These are phyloP conservation scores for Colletotrichum musae DNA, from an alignment of 2,329 filamentous ascomycete genomes.

Conservation along the genomic window DNA sequence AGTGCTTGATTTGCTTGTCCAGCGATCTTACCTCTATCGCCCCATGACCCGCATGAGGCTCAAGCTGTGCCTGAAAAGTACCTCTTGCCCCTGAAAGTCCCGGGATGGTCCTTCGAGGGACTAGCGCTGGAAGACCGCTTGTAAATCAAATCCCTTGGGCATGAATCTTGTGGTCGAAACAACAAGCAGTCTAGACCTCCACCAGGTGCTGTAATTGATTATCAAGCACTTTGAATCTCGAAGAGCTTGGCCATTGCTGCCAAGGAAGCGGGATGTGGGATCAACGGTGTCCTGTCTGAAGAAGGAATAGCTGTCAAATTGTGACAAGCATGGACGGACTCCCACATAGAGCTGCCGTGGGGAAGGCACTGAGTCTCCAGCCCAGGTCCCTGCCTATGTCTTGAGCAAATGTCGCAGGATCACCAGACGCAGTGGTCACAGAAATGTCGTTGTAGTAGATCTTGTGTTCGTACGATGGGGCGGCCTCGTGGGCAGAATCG, in stretches of 20 bases:
- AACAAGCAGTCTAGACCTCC: neutral
- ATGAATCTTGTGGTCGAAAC: neutral
- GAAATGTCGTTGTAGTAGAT: neutral
- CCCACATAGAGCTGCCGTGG: neutral
- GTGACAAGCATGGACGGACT: conserved; percentile 14
- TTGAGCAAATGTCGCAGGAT: conserved; percentile 6
- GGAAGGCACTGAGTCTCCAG: neutral
- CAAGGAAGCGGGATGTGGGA: conserved; percentile 19
- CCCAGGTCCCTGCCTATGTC: neutral
- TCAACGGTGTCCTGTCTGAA: conserved; percentile 5
- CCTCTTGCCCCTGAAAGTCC: neutral
- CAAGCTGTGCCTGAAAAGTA: neutral
- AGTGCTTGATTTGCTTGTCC: neutral
- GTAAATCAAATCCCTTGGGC: neutral
- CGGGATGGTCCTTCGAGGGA: neutral
- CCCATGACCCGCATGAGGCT: conserved; percentile 1
- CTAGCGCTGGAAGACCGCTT: neutral
- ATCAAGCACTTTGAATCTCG: neutral
- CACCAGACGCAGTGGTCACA: neutral
- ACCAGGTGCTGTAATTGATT: neutral
- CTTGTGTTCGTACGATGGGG: no score
- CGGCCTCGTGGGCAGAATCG: neutral
- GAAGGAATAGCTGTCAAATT: conserved; percentile 16
- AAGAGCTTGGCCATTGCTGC: neutral
- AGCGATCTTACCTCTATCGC: neutral